These are phyloP conservation scores for Podila epigama DNA, from an alignment of 192 early-diverging fungal species.

Conservation along the genomic window DNA sequence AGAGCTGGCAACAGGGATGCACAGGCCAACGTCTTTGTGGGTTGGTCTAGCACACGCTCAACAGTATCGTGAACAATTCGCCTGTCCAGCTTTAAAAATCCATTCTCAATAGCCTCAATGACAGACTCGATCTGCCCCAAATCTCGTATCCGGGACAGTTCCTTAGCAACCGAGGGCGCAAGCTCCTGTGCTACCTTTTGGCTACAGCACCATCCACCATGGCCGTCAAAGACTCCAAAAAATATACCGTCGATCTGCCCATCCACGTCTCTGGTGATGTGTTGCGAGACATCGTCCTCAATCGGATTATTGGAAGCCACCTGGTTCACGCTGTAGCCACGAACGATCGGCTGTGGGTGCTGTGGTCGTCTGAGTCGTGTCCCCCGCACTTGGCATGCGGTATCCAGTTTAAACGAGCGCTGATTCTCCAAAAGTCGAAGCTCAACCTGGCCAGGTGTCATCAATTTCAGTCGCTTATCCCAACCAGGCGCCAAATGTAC, in stretches of 20 bases:
- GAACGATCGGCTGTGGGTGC: conserved; percentile 2
- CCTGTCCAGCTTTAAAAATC: conserved; percentile 56
- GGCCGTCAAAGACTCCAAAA: conserved; percentile 62
- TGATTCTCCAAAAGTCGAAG: conserved; percentile 25
- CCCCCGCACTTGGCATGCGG: neutral
- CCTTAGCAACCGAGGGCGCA: conserved; percentile 53
- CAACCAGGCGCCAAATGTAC: neutral
- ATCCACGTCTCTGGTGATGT: conserved; percentile 19
- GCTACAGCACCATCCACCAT: conserved; percentile 58
- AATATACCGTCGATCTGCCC: conserved; percentile 46
- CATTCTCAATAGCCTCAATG: conserved; percentile 41
- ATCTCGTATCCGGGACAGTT: conserved; percentile 31
- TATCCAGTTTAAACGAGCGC: conserved; percentile 9
- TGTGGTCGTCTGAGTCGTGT: neutral
- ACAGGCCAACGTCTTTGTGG: conserved; percentile 26
- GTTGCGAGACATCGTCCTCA: conserved; percentile 54
- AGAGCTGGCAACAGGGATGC: conserved; percentile 49
- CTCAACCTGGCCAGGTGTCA: conserved; percentile 23
- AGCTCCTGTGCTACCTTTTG: conserved; percentile 52
- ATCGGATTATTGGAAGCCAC: conserved; percentile 57
- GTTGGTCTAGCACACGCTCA: conserved; percentile 39
- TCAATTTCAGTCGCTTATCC: neutral
- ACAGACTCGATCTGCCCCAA: neutral
- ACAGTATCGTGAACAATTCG: conserved; percentile 54
- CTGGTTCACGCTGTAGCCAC: conserved; percentile 47